A percentile compares a stretch with the other conserved stretches of the same genome.
Conservation (phyloP, 192 early-diverging fungal genomes). For the Fimicolochytrium jonesii region DNA sequence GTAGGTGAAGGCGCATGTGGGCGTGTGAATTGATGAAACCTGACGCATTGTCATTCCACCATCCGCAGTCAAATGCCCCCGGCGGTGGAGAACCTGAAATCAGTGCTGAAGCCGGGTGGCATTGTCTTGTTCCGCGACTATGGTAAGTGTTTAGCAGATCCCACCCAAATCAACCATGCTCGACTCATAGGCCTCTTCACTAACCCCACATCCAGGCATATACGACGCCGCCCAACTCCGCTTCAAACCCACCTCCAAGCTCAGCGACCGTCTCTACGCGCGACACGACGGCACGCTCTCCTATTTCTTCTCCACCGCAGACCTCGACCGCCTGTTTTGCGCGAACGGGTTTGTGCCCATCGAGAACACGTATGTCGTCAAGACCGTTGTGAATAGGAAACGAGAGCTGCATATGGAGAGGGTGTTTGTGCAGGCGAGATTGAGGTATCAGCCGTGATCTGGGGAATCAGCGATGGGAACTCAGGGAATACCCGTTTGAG, state of each 20-base stretch:
- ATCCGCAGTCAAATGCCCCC: conserved; percentile 26
- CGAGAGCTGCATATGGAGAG: conserved; percentile 44
- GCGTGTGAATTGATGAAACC: no score
- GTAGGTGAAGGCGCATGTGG: no score
- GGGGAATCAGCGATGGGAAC: no score
- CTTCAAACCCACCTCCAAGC: conserved; percentile 45
- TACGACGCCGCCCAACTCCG: conserved; percentile 49
- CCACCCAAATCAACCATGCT: neutral
- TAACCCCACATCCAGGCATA: conserved; percentile 4
- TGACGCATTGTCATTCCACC: neutral
- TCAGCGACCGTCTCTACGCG: conserved; percentile 42
- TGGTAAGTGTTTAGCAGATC: conserved; percentile 9
- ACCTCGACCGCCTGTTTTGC: conserved; percentile 29
- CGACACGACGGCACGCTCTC: conserved; percentile 50
- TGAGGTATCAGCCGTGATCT: conserved; percentile 8
- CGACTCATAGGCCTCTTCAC: neutral
- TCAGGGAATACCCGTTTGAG: no score
- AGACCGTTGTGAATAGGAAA: conserved; percentile 46
- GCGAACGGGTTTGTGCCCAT: conserved; percentile 37
- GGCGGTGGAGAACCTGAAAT: conserved; percentile 36
- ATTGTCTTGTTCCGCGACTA: conserved; percentile 50
- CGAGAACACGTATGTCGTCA: conserved; percentile 38
- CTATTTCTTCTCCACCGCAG: conserved; percentile 42
- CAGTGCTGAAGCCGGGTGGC: conserved; percentile 46
- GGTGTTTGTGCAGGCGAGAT: conserved; percentile 45